Conservation (phyloP, 768 basidiomycete species). For the Plicaturopsis crispa region DNA sequence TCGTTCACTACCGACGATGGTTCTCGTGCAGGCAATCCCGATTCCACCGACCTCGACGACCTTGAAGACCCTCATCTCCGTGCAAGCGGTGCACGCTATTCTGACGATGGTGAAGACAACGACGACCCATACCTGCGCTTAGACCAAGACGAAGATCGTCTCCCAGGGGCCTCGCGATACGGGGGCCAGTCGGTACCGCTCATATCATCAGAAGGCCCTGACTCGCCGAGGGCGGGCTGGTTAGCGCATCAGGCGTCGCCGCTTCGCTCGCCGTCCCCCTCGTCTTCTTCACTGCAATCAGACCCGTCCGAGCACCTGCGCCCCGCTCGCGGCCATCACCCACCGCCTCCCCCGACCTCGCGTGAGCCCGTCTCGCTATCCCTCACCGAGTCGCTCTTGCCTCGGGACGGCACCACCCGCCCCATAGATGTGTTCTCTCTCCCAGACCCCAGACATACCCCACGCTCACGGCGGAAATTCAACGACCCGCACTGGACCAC, state of each 20-base stretch:
- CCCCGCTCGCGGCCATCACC: slow-evolving; percentile 23
- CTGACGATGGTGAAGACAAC: slow-evolving; percentile 39
- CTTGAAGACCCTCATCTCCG: slow-evolving; percentile 71
- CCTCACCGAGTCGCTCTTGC: slow-evolving; percentile 74
- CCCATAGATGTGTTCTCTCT: slow-evolving; percentile 68
- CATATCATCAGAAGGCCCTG: slow-evolving; percentile 30
- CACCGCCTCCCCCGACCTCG: slow-evolving; percentile 36
- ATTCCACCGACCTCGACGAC: slow-evolving; percentile 57
- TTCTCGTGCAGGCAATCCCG: slow-evolving; percentile 39
- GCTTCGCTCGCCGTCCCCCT: slow-evolving; percentile 40
- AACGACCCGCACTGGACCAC: slow-evolving; percentile 71
- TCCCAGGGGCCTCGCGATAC: slow-evolving; percentile 26
- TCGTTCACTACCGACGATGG: slow-evolving; percentile 78
- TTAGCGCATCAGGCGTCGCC: slow-evolving; percentile 71
- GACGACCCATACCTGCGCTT: slow-evolving; percentile 75
- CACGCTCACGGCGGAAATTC: slow-evolving; percentile 58
- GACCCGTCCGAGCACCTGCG: slow-evolving; percentile 34
- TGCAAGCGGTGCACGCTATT: slow-evolving; percentile 25
- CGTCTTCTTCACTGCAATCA: slow-evolving; percentile 35
- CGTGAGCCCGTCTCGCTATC: slow-evolving; percentile 48
- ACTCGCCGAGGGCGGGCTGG: slow-evolving; percentile 44
- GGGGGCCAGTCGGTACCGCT: slow-evolving; percentile 28
- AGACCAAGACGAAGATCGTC: slow-evolving; percentile 60
- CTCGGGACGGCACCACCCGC: slow-evolving; percentile 58
- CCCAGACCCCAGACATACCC: slow-evolving; percentile 67